Evolutionary conservation across 495 filamentous ascomycete genomes (phyloP).

Genomic region (Xylaria curta): DNA sequence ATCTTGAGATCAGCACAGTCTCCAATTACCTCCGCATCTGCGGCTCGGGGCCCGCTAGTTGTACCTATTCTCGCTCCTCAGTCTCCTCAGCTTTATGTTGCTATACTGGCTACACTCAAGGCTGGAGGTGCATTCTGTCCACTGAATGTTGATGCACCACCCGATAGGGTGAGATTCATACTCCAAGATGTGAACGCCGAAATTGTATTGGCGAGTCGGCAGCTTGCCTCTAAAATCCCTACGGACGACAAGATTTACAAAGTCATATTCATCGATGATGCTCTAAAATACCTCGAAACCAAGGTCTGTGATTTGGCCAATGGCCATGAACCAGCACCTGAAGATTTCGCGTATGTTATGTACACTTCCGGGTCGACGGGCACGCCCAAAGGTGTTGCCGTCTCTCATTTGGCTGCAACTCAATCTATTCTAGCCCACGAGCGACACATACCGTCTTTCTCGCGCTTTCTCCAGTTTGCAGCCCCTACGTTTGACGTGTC

Average conservation of each 20-base stretch:
- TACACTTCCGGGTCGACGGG: conserved; percentile 92
- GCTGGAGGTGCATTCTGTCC: conserved; percentile 83
- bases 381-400: conserved; percentile 81
- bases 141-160: conserved; percentile 71
- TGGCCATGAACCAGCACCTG: conserved; percentile 28
- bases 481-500: conserved; percentile 89
- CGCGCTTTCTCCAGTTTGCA: conserved; percentile 84
- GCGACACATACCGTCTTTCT: conserved; percentile 71
- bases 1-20: conserved; percentile 31
- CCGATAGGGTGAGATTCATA: conserved; percentile 76
- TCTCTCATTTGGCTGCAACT: conserved; percentile 77
- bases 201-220: conserved; percentile 57
- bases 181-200: conserved; percentile 67
- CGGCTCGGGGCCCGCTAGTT: conserved; percentile 47
- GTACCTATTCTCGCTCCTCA: conserved; percentile 77
- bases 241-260: conserved; percentile 23
- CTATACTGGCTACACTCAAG: conserved; percentile 74
- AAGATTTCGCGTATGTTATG: conserved; percentile 81
- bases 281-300: not conserved
- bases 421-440: conserved; percentile 82
- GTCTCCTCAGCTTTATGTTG: conserved; percentile 71
- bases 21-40: not conserved
- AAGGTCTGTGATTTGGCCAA: not conserved
- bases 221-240: conserved; percentile 44
- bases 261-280: conserved; percentile 40